Base-by-base conservation (phyloP, 805 yeast species). In the Teunomyces pallodes region DNA sequence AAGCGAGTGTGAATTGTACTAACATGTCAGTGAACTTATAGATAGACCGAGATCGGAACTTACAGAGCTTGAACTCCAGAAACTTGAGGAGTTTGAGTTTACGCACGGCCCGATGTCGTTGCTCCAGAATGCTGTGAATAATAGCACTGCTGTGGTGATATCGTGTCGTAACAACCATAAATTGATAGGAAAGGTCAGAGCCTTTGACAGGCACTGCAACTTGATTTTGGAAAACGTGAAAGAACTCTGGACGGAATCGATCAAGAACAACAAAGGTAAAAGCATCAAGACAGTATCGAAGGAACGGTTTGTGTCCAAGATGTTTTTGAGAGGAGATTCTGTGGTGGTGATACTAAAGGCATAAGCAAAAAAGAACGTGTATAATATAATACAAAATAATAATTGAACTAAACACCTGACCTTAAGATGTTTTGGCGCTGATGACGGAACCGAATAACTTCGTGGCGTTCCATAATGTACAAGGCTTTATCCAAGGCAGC, bases 151-250 rank as follows among this genome's bases (percentile, higher is more conserved):
- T 24, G 89, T 94, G 4, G 80, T 94, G 49, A 87, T 94, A 51
- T 88, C 96, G 16, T 80, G 96, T 51, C 79, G 99, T 61, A 94
- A 94, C 65, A 91, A 92, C 66, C 97, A 91, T 63, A 94, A 94
- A 67, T 75, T 94, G 36, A 79, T 94, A 28, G 96, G 91, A 1
- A 82, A 88, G 55, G 94, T 94, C 44, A 87, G 87, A 61, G 97
- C 98, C 0, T 94, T 90, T 66, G 99, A 94, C 65, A 83, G 96
- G 62, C 99, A 94, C 68, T 86, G 96, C 53, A 94, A 94, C 66
- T 81, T 94, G 87, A 85, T 94, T 8, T 72, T 94, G 50, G 96
- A 89, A 60, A 89, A 90, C 58, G 97, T 92, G 31, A 90, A 87
- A 64, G 99, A 94, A 62, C 73, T 86, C 57, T 86, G 91, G 91